These are phyloP conservation scores for Diaporthe sp. DNA, from an alignment of 2,329 filamentous ascomycete species.

Conservation along the genomic window DNA sequence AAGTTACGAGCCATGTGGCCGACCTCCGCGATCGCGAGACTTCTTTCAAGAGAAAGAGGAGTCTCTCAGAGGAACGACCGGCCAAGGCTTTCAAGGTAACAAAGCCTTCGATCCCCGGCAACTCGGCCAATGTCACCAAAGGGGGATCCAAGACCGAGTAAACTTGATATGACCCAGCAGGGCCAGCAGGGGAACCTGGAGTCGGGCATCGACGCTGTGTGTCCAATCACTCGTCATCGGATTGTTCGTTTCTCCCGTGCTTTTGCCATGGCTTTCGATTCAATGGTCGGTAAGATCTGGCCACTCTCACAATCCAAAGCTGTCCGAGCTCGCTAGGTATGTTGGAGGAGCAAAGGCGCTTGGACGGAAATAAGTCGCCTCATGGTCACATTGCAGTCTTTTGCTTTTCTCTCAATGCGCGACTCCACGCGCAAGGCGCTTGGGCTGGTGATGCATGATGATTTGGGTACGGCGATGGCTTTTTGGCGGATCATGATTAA, in stretches of 20 bases:
- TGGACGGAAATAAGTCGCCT: neutral
- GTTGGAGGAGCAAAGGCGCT: neutral
- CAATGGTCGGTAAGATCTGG: neutral
- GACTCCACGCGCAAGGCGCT: neutral
- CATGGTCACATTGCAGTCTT: neutral
- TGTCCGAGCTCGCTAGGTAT: too few species aligned
- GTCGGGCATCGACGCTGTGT: too few species aligned
- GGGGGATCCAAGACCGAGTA: neutral
- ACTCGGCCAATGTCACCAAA: neutral
- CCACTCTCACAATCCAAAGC: neutral
- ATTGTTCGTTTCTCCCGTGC: neutral
- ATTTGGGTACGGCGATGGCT: neutral
- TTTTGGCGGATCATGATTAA: neutral
- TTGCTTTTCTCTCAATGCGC: neutral
- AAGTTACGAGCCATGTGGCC: neutral
- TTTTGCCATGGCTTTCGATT: neutral
- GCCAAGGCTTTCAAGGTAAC: conserved; percentile 13
- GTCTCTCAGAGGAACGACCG: neutral
- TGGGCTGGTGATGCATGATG: too few species aligned
- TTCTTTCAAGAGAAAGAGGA: conserved; percentile 17
- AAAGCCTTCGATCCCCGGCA: neutral
- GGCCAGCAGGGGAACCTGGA: neutral
- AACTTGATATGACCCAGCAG: neutral
- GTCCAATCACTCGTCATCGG: neutral
- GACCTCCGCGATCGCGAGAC: neutral